Evolutionary conservation across 441 rosid genomes (phyloP), one percentile per base, ranked within the genome.

Genomic region (Adansonia rubrostipa): DNA sequence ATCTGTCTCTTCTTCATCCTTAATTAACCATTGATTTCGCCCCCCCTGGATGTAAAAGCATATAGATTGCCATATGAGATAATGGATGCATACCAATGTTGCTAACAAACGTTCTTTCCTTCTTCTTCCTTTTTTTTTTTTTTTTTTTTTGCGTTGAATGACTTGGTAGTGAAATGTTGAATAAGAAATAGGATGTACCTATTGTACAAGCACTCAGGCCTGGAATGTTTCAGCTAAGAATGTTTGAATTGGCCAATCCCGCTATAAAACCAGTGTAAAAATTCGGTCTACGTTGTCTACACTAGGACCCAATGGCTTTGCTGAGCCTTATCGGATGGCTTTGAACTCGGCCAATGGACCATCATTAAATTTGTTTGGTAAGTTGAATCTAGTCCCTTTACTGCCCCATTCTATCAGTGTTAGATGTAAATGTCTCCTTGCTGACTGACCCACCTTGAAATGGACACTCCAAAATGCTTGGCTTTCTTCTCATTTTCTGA

Each of bases 371-470:
- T 20, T 48, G 44, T 48, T 69, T 13, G 58, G 73, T 48, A 22
- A 69, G 58, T 69, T 22, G 69, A 48, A 69, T 54, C 17, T 53
- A 6, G n/a, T 5, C 40, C 42, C 6, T 13, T 11, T 19, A 48
- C n/a, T 69, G 28, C 50, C 50, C 75, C 50, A 17, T 33, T 54
- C 63, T 71, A 19, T 53, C 60, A 28, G 1, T 17, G n/a, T 11
- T 56, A 14, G 36, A 71, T 45, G 70, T 56, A 9, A 60, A 6
- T 44, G 19, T 50, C 5, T n/a, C 4, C 51, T 14, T 53, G 6
- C 64, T 77, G 48, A 4, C 47, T 77, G 50, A 15, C 33, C 76
- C 42, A 28, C 54, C 10, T 60, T 77, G 6, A 44, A 44, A 24
- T 51, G 63, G 44, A 9, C 44, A 42, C 44, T 10, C 56, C 67